Evolutionary conservation across 2,329 filamentous ascomycete genomes (phyloP).

Genomic region (Sporothrix pallida): DNA sequence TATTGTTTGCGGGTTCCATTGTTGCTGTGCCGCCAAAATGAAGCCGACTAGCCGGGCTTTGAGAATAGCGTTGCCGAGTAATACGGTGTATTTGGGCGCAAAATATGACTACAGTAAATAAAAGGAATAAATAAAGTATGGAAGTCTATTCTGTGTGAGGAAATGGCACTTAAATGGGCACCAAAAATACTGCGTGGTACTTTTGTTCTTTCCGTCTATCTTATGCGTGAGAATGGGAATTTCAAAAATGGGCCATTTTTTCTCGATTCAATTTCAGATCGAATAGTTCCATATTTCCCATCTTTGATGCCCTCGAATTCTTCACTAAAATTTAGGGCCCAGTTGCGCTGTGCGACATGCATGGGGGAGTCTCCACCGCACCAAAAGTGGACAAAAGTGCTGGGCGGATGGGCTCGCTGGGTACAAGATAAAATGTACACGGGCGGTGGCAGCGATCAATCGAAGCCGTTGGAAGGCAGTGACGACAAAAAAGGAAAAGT

Average conservation of each 20-base stretch:
- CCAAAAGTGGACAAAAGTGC: conserved; percentile 1
- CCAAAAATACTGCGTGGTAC: neutral
- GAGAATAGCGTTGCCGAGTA: neutral
- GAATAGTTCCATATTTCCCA: neutral
- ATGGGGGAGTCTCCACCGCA: neutral
- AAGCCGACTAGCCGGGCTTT: neutral
- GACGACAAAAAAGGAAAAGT: conserved; percentile 10
- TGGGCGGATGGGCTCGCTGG: neutral
- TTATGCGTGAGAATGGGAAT: neutral
- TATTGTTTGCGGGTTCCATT: neutral
- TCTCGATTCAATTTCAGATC: neutral
- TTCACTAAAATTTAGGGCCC: neutral
- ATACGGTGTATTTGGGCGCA: too few relatives aligned
- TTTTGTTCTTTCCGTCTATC: neutral
- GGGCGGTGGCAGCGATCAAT: neutral
- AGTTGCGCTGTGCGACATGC: neutral
- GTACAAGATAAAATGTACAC: too few relatives aligned
- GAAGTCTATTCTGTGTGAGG: too few relatives aligned
- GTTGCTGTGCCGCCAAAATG: neutral
- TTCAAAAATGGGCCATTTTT: neutral
- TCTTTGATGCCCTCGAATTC: neutral
- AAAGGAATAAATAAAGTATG: neutral
- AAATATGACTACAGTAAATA: neutral
- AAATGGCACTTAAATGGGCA: neutral
- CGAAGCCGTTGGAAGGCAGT: neutral